These are phyloP conservation scores for Apophysomyces variabilis DNA, from an alignment of 371 early-diverging fungal genomes.

Conservation along the genomic window DNA sequence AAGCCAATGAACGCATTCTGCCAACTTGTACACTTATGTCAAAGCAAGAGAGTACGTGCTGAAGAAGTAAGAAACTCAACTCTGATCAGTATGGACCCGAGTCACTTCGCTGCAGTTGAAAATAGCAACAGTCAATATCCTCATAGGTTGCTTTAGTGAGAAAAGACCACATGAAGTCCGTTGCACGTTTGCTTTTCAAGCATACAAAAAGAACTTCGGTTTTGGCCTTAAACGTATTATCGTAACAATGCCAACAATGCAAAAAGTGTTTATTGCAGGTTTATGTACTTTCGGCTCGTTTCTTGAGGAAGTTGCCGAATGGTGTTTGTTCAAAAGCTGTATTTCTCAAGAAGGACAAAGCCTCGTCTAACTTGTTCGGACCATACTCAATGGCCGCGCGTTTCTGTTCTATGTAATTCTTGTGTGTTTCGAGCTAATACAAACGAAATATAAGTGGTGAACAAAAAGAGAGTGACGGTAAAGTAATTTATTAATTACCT, in stretches of 20 bases:
- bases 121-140: too few species aligned
- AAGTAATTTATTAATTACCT: conserved; percentile 39
- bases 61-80: not conserved
- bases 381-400: conserved; percentile 78
- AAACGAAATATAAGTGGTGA: not conserved
- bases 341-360: conserved; percentile 60
- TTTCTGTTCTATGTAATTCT: conserved; percentile 75
- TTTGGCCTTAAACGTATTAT: not conserved
- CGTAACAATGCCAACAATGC: not conserved
- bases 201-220: too few species aligned
- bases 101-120: too few species aligned
- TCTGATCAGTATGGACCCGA: not conserved
- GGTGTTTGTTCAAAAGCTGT: conserved; percentile 61
- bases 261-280: not conserved
- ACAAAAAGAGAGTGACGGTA: not conserved
- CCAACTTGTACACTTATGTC: conserved; percentile 19
- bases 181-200: too few species aligned
- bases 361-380: conserved; percentile 71
- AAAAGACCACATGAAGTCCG: too few species aligned
- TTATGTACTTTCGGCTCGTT: conserved; percentile 18
- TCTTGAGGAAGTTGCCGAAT: conserved; percentile 61
- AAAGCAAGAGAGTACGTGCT: not conserved
- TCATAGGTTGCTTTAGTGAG: too few species aligned
- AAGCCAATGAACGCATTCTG: conserved; percentile 22
- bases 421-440: conserved; percentile 71